Evolutionary conservation across 2,329 filamentous ascomycete genomes (phyloP).

Genomic region (Ophiostoma sp.): DNA sequence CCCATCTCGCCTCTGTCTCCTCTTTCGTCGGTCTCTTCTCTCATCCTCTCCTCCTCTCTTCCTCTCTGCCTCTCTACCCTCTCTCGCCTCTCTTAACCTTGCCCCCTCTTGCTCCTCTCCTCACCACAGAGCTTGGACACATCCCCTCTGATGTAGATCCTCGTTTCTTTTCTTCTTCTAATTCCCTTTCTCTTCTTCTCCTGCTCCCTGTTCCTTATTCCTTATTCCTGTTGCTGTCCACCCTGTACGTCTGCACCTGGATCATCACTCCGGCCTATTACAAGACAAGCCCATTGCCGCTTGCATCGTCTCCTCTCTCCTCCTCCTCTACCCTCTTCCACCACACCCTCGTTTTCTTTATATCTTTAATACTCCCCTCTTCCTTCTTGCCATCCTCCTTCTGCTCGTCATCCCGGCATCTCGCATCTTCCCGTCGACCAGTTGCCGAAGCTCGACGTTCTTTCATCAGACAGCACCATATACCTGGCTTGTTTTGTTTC

Average conservation of each 20-base stretch:
- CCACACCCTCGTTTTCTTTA: background rate
- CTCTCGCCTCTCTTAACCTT: background rate
- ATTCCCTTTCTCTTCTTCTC: background rate
- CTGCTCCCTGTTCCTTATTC: background rate
- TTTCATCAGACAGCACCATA: background rate
- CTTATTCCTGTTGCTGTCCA: background rate
- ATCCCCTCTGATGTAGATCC: slow-evolving; percentile 10
- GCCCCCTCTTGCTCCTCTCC: background rate
- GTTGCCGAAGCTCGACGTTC: background rate
- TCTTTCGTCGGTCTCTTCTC: background rate
- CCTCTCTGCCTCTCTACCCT: background rate
- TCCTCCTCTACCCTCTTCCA: background rate
- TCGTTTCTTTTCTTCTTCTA: slow-evolving; percentile 10
- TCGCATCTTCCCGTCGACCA: background rate
- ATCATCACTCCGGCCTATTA: background rate
- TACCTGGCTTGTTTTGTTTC: background rate
- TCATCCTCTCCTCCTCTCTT: background rate
- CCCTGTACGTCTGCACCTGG: background rate
- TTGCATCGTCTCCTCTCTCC: background rate
- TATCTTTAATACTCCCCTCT: slow-evolving; percentile 5
- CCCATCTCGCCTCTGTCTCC: background rate
- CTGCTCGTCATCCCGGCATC: background rate
- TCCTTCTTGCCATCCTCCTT: slow-evolving; percentile 11
- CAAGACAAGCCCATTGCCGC: background rate
- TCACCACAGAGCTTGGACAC: background rate